phyloP scores from a whole-genome alignment of 169 alveolate genomes.

The Plasmodium sp. region DNA sequence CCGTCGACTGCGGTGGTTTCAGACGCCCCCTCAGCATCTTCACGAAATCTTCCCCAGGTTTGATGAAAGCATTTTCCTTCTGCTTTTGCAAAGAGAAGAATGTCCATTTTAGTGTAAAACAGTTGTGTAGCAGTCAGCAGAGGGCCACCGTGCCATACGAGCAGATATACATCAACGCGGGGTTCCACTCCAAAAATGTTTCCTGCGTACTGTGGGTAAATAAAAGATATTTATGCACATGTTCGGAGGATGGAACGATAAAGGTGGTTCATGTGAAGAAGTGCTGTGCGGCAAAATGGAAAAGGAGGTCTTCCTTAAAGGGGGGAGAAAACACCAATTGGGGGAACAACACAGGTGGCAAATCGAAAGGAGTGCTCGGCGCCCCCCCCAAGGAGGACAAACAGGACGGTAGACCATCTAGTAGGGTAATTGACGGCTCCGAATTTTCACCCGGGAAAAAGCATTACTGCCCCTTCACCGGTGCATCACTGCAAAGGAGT shows the following conservation, averaged over 20 bases:
- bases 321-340: not conserved
- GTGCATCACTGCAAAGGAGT: not conserved
- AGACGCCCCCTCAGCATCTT: conserved; percentile 62
- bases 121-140: not conserved
- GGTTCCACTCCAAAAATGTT: conserved; percentile 51
- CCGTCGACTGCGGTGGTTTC: conserved; percentile 70
- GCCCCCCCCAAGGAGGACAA: not conserved
- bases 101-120: conserved; percentile 18
- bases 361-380: not conserved
- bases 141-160: conserved; percentile 20
- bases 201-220: conserved; percentile 42
- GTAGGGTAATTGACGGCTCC: not conserved
- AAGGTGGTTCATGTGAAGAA: conserved; percentile 7
- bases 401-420: not conserved
- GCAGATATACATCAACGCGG: conserved; percentile 27
- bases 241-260: conserved; percentile 62
- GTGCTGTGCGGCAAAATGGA: not conserved
- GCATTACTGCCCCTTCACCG: not conserved
- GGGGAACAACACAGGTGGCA: not conserved
- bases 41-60: conserved; percentile 1
- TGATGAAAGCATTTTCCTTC: conserved; percentile 19
- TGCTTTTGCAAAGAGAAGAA: conserved; percentile 66
- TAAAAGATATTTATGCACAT: conserved; percentile 28
- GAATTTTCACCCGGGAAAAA: not conserved
- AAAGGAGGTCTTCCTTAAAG: not conserved